Percentiles rank a stretch among this genome's conserved stretches.
These are phyloP conservation scores for Phytophthora cajani DNA, from an alignment of 352 stramenopile species.

Conservation along the genomic window DNA sequence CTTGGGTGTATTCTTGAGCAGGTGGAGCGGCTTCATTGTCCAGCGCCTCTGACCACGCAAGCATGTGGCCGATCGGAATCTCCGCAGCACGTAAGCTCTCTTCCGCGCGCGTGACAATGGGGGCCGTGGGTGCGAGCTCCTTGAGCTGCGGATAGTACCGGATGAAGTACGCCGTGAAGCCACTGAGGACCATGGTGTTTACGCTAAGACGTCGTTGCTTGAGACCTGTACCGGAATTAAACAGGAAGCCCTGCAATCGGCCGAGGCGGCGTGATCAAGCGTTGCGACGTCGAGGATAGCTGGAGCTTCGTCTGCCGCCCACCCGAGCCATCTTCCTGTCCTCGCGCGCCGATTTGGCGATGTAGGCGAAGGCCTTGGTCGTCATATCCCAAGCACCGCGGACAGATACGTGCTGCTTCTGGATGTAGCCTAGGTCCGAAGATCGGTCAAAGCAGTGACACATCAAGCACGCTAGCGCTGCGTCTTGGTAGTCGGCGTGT, in stretches of 20 bases:
- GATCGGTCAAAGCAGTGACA: slow-evolving; percentile 42
- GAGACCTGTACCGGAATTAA: not conserved
- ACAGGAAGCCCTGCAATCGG: not conserved
- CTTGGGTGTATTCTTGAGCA: not conserved
- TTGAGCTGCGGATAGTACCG: not conserved
- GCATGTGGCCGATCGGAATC: not conserved
- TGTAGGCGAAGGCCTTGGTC: not conserved
- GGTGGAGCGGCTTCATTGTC: not conserved
- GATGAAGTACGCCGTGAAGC: not conserved
- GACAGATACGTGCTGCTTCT: slow-evolving; percentile 31
- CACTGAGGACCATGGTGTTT: not conserved
- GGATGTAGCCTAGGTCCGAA: slow-evolving; percentile 30
- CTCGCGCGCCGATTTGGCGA: not conserved
- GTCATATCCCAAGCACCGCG: not conserved
- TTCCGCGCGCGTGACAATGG: not conserved
- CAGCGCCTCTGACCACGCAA: not conserved
- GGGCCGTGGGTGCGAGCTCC: not conserved
- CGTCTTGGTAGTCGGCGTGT: slow-evolving; percentile 36
- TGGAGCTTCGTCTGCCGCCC: not conserved
- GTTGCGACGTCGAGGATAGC: not conserved
- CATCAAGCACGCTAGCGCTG: slow-evolving; percentile 30
- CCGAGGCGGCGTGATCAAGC: not conserved
- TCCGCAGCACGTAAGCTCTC: not conserved
- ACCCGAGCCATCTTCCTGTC: not conserved
- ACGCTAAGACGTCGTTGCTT: not conserved